These are phyloP conservation scores for Quercus cerris DNA, from an alignment of 306 rosid species.

Conservation along the genomic window DNA sequence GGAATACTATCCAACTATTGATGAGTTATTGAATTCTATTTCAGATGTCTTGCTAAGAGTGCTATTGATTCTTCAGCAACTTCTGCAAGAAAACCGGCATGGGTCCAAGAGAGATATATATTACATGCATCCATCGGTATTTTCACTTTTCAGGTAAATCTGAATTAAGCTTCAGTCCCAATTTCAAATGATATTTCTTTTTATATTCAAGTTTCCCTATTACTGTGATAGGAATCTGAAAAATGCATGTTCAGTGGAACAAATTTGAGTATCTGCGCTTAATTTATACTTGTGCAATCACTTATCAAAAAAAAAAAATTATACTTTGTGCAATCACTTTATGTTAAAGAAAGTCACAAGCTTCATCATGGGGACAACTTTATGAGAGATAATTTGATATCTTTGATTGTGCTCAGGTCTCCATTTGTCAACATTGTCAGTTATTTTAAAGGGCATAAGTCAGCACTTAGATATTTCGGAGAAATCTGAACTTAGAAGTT, in stretches of 20 bases:
- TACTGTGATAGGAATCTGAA: too few species aligned
- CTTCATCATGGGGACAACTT: background rate
- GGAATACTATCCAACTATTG: background rate
- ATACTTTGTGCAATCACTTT: background rate
- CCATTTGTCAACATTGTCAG: background rate
- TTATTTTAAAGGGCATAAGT: background rate
- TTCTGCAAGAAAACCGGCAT: slow-evolving; percentile 77
- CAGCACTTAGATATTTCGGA: background rate
- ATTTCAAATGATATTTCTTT: background rate
- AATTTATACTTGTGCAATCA: background rate
- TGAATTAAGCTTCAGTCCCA: background rate
- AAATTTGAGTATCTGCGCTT: too few species aligned
- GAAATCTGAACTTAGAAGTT: background rate
- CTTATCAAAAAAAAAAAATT: background rate
- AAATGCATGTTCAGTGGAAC: too few species aligned
- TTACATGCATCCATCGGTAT: slow-evolving; percentile 76
- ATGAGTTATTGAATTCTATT: slow-evolving; percentile 13
- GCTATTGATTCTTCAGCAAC: slow-evolving; percentile 67
- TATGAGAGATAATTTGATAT: background rate
- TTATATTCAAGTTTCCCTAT: too few species aligned
- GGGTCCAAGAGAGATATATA: slow-evolving; percentile 91
- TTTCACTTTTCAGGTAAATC: slow-evolving; percentile 72
- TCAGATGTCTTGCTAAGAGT: slow-evolving; percentile 75
- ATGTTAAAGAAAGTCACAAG: background rate
- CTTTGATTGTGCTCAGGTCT: background rate